These are phyloP conservation scores for Vigna reflexopilosa DNA, from an alignment of 306 rosid species.

Conservation along the genomic window DNA sequence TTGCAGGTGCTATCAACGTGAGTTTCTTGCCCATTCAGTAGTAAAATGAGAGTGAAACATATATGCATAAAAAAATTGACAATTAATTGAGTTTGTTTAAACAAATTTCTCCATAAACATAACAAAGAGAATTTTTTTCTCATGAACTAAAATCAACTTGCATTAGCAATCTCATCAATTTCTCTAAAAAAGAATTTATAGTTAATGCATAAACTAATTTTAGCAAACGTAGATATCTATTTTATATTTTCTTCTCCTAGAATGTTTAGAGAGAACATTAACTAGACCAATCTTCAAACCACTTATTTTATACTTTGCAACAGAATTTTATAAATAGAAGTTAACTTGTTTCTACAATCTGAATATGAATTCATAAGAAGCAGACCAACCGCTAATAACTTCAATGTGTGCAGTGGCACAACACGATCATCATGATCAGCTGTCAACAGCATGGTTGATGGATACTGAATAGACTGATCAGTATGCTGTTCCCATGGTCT, in stretches of 20 bases:
- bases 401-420: conserved; percentile 89
- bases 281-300: background rate
- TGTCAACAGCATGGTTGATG: conserved; percentile 88
- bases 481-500: conserved; percentile 87
- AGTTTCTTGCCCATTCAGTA: background rate
- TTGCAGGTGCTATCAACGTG: background rate
- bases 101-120: no score
- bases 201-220: no score
- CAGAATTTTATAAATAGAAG: conserved; percentile 14
- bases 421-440: conserved; percentile 99
- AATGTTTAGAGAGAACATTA: no score
- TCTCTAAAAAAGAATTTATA: no score
- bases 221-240: no score
- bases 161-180: no score
- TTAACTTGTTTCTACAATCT: background rate
- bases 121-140: no score
- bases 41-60: background rate
- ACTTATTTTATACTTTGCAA: conserved; percentile 12
- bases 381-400: conserved; percentile 84
- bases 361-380: conserved; percentile 6
- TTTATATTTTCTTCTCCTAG: no score
- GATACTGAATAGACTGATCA: conserved; percentile 70
- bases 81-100: background rate
- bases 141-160: no score
- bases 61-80: background rate